Conservation (phyloP, 192 early-diverging fungal species). For the Entomortierella beljakovae region DNA sequence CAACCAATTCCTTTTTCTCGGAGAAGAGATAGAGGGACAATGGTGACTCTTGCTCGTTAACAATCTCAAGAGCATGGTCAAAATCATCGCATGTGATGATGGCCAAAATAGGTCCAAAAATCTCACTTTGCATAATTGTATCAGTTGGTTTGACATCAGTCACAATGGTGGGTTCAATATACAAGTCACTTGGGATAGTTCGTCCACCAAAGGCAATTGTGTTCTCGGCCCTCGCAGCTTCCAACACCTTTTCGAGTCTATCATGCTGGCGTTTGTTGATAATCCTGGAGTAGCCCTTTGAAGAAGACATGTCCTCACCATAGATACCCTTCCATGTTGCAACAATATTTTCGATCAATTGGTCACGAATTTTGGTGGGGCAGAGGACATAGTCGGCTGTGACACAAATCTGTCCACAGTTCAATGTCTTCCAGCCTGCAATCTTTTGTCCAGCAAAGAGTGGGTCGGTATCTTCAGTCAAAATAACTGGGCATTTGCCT, state of each 20-base stretch:
- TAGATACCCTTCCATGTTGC: conserved; percentile 49
- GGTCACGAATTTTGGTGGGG: conserved; percentile 54
- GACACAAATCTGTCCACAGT: conserved; percentile 84
- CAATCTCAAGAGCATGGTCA: conserved; percentile 66
- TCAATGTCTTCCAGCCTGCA: conserved; percentile 84
- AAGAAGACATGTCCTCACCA: conserved; percentile 46
- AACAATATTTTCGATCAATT: conserved; percentile 60
- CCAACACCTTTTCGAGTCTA: conserved; percentile 58
- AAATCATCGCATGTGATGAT: conserved; percentile 69
- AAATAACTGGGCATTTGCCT: conserved; percentile 80
- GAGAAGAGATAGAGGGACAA: conserved; percentile 82
- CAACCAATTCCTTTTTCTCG: conserved; percentile 53
- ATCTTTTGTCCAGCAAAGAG: conserved; percentile 74
- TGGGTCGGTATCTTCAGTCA: conserved; percentile 76
- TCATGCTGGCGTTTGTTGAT: conserved; percentile 62
- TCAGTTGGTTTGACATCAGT: conserved; percentile 57
- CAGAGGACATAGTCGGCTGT: conserved; percentile 78
- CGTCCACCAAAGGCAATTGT: conserved; percentile 61
- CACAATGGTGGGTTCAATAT: conserved; percentile 68
- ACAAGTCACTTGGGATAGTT: conserved; percentile 42
- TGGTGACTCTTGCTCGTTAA: conserved; percentile 73
- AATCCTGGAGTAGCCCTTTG: conserved; percentile 59
- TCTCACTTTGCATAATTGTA: conserved; percentile 66
- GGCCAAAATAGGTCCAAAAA: conserved; percentile 77
- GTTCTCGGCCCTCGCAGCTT: conserved; percentile 48